Percentiles rank a stretch among this genome's conserved stretches.
phyloP scores from a whole-genome alignment of 2,329 filamentous ascomycete genomes.

The Colletotrichum graminicola region DNA sequence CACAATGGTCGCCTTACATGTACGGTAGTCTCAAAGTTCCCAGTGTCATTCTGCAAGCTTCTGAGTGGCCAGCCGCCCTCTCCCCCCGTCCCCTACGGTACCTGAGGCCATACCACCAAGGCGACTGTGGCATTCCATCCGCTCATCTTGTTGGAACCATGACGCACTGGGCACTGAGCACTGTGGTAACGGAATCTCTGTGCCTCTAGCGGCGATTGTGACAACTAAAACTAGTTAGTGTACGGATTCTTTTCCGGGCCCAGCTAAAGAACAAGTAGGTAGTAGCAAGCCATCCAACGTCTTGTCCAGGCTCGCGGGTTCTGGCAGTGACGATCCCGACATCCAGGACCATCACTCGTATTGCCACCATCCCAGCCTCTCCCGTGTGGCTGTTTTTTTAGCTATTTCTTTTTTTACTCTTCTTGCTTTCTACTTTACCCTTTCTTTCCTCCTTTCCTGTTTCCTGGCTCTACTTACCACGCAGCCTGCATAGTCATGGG shows the following conservation, averaged over 20 bases:
- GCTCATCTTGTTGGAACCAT: slow-evolving; percentile 1
- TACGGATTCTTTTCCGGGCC: neutral
- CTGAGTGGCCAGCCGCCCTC: slow-evolving; percentile 24
- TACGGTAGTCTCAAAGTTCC: no score
- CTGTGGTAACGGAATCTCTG: neutral
- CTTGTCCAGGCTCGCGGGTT: slow-evolving; percentile 7
- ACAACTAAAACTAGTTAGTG: neutral
- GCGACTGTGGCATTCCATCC: slow-evolving; percentile 23
- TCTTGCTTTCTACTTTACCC: no score
- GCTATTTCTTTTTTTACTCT: no score
- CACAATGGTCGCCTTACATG: no score
- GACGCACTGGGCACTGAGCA: neutral
- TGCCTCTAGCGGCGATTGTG: slow-evolving; percentile 13
- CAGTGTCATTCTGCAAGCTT: slow-evolving; percentile 24
- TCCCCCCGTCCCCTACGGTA: slow-evolving; percentile 14
- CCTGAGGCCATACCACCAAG: slow-evolving; percentile 11
- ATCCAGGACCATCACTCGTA: neutral
- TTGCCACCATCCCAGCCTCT: slow-evolving; percentile 1
- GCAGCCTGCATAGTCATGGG: neutral
- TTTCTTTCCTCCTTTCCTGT: neutral
- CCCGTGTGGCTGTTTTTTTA: slow-evolving; percentile 5
- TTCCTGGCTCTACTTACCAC: neutral
- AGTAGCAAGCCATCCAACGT: neutral
- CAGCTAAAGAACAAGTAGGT: no score
- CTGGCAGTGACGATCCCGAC: neutral